Percentiles rank a stretch among this genome's conserved stretches.
Evolutionary conservation across 2,329 filamentous ascomycete genomes (phyloP).

Genomic region (Gaeumannomyces sp.): DNA sequence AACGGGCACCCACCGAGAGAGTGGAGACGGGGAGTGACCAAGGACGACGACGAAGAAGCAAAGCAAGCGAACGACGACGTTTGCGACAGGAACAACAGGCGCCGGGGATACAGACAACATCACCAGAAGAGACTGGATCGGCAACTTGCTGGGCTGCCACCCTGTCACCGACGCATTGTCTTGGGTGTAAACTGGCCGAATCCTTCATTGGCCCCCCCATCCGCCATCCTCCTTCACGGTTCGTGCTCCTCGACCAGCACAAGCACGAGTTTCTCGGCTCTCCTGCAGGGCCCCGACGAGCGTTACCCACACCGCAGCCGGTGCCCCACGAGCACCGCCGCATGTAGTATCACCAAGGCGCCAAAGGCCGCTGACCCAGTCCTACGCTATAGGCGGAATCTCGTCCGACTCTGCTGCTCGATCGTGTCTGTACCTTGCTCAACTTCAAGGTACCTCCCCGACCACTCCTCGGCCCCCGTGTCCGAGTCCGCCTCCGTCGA

Average conservation of each 20-base stretch:
- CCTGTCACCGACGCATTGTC: slow-evolving; percentile 2
- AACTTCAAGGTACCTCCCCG: background rate
- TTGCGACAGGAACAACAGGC: background rate
- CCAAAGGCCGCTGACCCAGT: slow-evolving; percentile 40
- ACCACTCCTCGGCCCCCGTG: background rate
- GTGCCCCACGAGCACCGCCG: slow-evolving; percentile 35
- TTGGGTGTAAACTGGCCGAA: slow-evolving; percentile 2
- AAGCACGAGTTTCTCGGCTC: slow-evolving; percentile 10
- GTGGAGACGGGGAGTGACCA: background rate
- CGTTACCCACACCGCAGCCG: slow-evolving; percentile 29
- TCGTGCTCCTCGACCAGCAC: slow-evolving; percentile 4
- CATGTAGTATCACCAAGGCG: slow-evolving; percentile 43
- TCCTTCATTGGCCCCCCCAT: slow-evolving; percentile 4
- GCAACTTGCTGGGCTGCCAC: slow-evolving; percentile 2
- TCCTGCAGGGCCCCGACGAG: slow-evolving; percentile 40
- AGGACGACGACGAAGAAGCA: background rate
- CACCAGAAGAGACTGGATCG: background rate
- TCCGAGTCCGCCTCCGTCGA: background rate
- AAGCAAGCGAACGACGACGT: background rate
- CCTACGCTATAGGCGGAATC: slow-evolving; percentile 42
- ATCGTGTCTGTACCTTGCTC: slow-evolving; percentile 14
- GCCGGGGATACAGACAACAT: background rate
- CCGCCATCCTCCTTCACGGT: slow-evolving; percentile 4
- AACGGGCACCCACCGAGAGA: background rate
- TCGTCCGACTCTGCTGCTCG: slow-evolving; percentile 39